These are phyloP conservation scores for Beauveria asiatica DNA, from an alignment of 2,329 filamentous ascomycete genomes.

Conservation along the genomic window DNA sequence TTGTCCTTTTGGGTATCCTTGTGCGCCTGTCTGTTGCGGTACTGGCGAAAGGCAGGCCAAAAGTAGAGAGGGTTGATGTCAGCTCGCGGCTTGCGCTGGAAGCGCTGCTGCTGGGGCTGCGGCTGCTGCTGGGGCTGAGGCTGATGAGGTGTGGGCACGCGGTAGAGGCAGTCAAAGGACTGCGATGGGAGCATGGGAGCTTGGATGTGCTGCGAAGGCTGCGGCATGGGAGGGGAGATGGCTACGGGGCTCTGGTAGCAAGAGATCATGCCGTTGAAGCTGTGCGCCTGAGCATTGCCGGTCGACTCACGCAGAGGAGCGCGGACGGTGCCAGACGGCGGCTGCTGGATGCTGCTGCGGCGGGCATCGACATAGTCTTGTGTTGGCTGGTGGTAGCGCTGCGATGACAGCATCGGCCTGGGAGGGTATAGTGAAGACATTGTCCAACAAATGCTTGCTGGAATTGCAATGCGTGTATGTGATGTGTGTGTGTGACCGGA, in stretches of 20 bases:
- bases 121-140: constrained; percentile 23
- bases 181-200: constrained; percentile 44
- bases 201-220: constrained; percentile 29
- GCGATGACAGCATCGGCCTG: constrained; percentile 41
- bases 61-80: constrained; percentile 52
- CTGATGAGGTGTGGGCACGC: constrained; percentile 28
- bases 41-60: constrained; percentile 55
- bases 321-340: constrained; percentile 20
- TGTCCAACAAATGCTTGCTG: constrained; percentile 6
- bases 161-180: constrained; percentile 34
- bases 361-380: constrained; percentile 39
- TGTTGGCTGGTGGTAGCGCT: constrained; percentile 40
- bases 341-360: constrained; percentile 26
- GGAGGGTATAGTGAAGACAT: constrained; percentile 34
- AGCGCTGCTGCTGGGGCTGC: constrained; percentile 25
- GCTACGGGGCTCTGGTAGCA: constrained; percentile 35
- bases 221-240: constrained; percentile 33
- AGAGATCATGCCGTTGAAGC: constrained; percentile 32
- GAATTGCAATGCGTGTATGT: constrained; percentile 13
- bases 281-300: constrained; percentile 41
- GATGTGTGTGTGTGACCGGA: not conserved
- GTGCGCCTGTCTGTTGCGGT: constrained; percentile 55
- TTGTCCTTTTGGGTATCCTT: constrained; percentile 53
- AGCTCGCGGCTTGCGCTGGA: constrained; percentile 27
- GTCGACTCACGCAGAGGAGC: constrained; percentile 44